Evolutionary conservation across 2,329 filamentous ascomycete genomes (phyloP).

Genomic region (Colletotrichum simmondsii): DNA sequence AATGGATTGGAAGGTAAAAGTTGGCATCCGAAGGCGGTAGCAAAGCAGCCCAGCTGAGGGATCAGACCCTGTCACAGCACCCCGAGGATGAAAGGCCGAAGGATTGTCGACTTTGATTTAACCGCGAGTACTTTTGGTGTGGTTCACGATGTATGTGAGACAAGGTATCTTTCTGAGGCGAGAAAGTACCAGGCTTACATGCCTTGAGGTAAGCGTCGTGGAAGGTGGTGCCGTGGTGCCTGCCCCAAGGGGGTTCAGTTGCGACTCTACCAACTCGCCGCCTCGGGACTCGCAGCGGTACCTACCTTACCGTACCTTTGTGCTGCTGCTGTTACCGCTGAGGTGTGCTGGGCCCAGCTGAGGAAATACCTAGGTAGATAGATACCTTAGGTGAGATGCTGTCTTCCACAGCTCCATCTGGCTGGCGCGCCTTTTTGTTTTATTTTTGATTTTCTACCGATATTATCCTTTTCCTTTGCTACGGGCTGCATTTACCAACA

Average conservation of each 20-base stretch:
- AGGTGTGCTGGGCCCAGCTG: neutral
- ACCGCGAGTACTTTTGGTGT: neutral
- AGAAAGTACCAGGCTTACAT: neutral
- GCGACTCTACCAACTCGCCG: no score
- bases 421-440: constrained; percentile 19
- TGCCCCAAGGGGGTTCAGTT: no score
- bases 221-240: no score
- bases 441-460: neutral
- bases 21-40: neutral
- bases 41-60: constrained; percentile 19
- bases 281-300: neutral
- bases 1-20: no score
- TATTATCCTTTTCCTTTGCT: neutral
- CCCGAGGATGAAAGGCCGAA: neutral
- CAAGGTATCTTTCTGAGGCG: neutral
- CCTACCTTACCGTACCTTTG: neutral
- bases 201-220: no score
- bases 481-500: neutral
- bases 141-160: neutral
- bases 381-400: no score
- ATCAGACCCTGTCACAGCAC: constrained; percentile 29
- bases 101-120: neutral
- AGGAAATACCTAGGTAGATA: neutral
- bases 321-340: neutral
- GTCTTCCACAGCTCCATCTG: neutral